phyloP scores from a whole-genome alignment of 2,329 filamentous ascomycete species.

The Ophiostoma novo-ulmi region DNA sequence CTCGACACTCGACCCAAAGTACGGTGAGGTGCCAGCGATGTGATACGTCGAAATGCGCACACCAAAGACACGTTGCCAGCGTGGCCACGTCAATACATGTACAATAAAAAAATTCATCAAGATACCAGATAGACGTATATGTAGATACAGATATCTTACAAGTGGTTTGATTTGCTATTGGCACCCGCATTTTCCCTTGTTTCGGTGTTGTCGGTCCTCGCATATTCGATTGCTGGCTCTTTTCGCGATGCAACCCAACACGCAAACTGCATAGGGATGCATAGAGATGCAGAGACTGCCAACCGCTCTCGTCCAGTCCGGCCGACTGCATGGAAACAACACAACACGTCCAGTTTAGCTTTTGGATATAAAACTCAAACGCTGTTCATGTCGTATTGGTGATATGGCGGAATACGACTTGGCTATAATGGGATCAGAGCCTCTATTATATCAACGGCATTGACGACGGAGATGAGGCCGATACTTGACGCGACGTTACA shows the following conservation, averaged over 20 bases:
- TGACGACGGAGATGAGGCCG: conserved; percentile 1
- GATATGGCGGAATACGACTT: too few species aligned
- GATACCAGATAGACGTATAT: too few species aligned
- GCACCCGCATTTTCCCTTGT: too few species aligned
- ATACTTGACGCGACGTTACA: not conserved
- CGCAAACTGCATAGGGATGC: not conserved
- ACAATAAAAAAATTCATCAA: too few species aligned
- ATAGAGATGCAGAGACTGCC: not conserved
- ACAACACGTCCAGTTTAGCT: not conserved
- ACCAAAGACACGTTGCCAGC: not conserved
- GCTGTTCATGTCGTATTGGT: too few species aligned
- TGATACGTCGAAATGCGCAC: conserved; percentile 9
- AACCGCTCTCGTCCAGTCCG: not conserved
- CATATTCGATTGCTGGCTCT: too few species aligned
- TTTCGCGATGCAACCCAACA: not conserved
- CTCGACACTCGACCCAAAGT: not conserved
- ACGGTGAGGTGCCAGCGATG: conserved; percentile 12
- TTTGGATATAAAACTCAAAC: not conserved
- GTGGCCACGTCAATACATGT: not conserved
- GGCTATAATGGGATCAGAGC: not conserved
- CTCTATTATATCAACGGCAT: not conserved
- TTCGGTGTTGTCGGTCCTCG: too few species aligned
- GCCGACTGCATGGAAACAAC: not conserved
- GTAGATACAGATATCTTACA: too few species aligned
- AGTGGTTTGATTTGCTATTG: too few species aligned